phyloP scores from a whole-genome alignment of 768 basidiomycete genomes.

The Tulasnella sp. region DNA sequence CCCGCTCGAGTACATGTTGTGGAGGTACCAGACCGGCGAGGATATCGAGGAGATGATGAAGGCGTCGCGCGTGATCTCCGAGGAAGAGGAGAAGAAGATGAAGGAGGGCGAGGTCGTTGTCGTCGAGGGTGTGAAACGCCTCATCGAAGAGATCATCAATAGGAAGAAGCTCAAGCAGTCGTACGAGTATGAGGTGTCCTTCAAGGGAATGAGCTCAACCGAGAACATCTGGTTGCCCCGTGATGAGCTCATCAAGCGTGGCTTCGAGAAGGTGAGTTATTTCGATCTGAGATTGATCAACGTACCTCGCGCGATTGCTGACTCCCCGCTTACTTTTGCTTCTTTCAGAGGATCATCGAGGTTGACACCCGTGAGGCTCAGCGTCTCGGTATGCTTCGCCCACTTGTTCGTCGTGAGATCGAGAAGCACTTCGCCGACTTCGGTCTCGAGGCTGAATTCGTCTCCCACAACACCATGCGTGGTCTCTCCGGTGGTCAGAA shows the following conservation, averaged over 20 bases:
- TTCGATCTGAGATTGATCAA: no score
- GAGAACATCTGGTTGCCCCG: conserved; percentile 98
- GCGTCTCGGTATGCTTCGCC: conserved; percentile 85
- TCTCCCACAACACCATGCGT: conserved; percentile 98
- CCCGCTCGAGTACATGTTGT: conserved; percentile 96
- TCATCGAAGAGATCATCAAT: conserved; percentile 80
- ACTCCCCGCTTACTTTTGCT: conserved; percentile 12
- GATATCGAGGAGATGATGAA: conserved; percentile 95
- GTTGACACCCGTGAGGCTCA: conserved; percentile 97
- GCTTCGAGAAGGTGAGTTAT: conserved; percentile 77
- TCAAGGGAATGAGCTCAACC: conserved; percentile 89
- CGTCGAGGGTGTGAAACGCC: conserved; percentile 87
- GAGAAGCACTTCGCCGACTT: conserved; percentile 99
- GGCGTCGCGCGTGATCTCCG: conserved; percentile 75
- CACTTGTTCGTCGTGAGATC: conserved; percentile 95
- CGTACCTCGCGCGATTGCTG: conserved; percentile 9
- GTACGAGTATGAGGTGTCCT: conserved; percentile 95
- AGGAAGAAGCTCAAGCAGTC: conserved; percentile 99
- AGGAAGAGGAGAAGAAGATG: conserved; percentile 90
- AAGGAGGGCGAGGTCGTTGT: conserved; percentile 81
- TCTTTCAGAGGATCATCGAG: conserved; percentile 76
- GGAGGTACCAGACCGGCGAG: conserved; percentile 99
- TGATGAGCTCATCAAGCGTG: conserved; percentile 95
- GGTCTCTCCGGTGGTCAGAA: conserved; percentile 98
- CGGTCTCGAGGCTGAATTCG: conserved; percentile 97